These are phyloP conservation scores for Salix viminalis DNA, from an alignment of 345 rosid species.

Conservation along the genomic window DNA sequence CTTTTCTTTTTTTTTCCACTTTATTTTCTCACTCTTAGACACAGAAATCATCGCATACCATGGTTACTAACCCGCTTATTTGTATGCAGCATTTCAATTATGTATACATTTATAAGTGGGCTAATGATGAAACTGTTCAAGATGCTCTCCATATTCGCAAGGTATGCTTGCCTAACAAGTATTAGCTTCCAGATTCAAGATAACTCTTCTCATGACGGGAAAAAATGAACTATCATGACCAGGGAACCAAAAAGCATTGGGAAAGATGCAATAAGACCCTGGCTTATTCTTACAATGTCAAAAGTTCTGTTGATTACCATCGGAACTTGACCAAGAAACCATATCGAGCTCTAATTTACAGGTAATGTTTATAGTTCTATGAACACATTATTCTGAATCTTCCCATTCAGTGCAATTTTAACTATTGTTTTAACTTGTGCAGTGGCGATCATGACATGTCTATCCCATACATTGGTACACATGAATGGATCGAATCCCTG, in stretches of 20 bases:
- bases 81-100: conserved; percentile 19
- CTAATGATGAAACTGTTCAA: conserved; percentile 33
- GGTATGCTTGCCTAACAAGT: conserved; percentile 9
- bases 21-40: no score
- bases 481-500: conserved; percentile 21
- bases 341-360: conserved; percentile 31
- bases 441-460: conserved; percentile 38
- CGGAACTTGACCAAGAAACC: conserved; percentile 19
- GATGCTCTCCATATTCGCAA: conserved; percentile 26
- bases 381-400: background rate
- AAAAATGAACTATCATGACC: background rate
- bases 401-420: background rate
- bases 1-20: background rate
- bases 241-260: conserved; percentile 27
- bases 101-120: conserved; percentile 27
- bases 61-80: background rate
- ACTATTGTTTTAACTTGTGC: background rate
- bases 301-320: conserved; percentile 12
- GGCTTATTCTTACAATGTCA: conserved; percentile 12
- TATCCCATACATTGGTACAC: conserved; percentile 29
- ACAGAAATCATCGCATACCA: background rate
- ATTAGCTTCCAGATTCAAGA: background rate
- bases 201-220: background rate
- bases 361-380: conserved; percentile 3
- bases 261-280: conserved; percentile 29